Conservation (phyloP, 2,329 filamentous ascomycete species). For the Xylaria sp. region DNA sequence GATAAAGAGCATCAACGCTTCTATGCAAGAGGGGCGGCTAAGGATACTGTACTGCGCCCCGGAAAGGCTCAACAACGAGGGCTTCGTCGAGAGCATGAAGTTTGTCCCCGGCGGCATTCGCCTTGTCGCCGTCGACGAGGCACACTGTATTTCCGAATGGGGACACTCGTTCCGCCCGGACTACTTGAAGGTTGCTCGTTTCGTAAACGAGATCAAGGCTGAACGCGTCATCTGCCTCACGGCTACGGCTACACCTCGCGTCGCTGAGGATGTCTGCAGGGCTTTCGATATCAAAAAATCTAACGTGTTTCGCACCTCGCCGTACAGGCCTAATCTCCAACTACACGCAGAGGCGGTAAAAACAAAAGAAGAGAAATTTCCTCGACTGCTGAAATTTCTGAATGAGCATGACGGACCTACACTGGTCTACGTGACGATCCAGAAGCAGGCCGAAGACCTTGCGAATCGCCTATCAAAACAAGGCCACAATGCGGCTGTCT, state of each 20-base stretch:
- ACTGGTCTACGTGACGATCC: slow-evolving; percentile 70
- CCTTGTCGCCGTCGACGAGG: slow-evolving; percentile 67
- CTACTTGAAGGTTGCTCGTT: slow-evolving; percentile 60
- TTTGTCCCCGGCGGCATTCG: slow-evolving; percentile 65
- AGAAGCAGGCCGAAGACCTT: slow-evolving; percentile 62
- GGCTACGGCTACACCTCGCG: slow-evolving; percentile 67
- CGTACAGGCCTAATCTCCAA: slow-evolving; percentile 68
- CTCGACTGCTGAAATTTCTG: slow-evolving; percentile 61
- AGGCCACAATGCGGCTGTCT: slow-evolving; percentile 57
- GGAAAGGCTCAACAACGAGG: slow-evolving; percentile 70
- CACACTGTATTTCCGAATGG: slow-evolving; percentile 67
- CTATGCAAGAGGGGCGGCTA: slow-evolving; percentile 58
- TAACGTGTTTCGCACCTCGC: slow-evolving; percentile 68
- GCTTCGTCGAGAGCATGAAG: slow-evolving; percentile 67
- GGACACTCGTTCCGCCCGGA: slow-evolving; percentile 49
- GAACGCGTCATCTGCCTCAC: slow-evolving; percentile 70
- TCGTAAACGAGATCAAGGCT: slow-evolving; percentile 65
- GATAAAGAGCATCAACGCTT: slow-evolving; percentile 52
- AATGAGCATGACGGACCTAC: slow-evolving; percentile 63
- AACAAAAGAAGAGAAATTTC: slow-evolving; percentile 58
- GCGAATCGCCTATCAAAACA: slow-evolving; percentile 52
- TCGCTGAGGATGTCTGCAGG: slow-evolving; percentile 65
- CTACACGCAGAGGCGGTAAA: slow-evolving; percentile 60
- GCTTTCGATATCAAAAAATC: slow-evolving; percentile 61
- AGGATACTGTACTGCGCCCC: slow-evolving; percentile 69